These are phyloP conservation scores for Gnomoniopsis sp. DNA, from an alignment of 2,329 filamentous ascomycete genomes.

Conservation along the genomic window DNA sequence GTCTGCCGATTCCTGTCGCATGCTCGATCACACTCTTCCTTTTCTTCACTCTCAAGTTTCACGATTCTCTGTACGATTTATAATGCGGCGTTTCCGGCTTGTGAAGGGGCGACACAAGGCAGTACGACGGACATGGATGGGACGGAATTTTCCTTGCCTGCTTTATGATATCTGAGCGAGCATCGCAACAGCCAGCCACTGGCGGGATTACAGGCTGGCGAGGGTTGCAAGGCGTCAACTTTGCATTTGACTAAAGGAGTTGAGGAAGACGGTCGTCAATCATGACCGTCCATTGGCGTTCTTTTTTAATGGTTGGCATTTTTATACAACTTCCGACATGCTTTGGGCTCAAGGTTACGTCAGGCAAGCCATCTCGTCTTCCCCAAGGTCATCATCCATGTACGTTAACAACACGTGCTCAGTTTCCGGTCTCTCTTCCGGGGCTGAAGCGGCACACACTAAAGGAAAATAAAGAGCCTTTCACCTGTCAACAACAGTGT, in stretches of 20 bases:
- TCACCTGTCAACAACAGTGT: conserved; percentile 15
- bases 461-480: conserved; percentile 20
- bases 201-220: conserved; percentile 15
- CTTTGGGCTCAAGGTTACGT: conserved; percentile 40
- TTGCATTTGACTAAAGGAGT: conserved; percentile 28
- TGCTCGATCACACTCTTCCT: background rate
- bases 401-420: conserved; percentile 57
- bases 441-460: conserved; percentile 47
- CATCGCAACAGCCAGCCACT: conserved; percentile 20
- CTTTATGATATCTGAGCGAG: conserved; percentile 21
- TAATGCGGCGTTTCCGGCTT: conserved; percentile 19
- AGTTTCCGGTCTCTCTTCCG: conserved; percentile 40
- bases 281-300: conserved; percentile 16
- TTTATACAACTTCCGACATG: conserved; percentile 27
- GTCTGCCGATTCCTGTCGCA: background rate
- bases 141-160: conserved; percentile 13
- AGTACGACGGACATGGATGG: conserved; percentile 17
- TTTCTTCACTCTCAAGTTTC: background rate
- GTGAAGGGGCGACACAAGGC: conserved; percentile 17
- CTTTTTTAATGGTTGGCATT: conserved; percentile 16
- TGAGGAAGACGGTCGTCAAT: conserved; percentile 20
- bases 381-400: conserved; percentile 53
- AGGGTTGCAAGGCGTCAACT: conserved; percentile 21
- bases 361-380: conserved; percentile 71
- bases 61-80: conserved; percentile 13